These are phyloP conservation scores for Malus hybrid DNA, from an alignment of 331 rosid genomes.

Conservation along the genomic window DNA sequence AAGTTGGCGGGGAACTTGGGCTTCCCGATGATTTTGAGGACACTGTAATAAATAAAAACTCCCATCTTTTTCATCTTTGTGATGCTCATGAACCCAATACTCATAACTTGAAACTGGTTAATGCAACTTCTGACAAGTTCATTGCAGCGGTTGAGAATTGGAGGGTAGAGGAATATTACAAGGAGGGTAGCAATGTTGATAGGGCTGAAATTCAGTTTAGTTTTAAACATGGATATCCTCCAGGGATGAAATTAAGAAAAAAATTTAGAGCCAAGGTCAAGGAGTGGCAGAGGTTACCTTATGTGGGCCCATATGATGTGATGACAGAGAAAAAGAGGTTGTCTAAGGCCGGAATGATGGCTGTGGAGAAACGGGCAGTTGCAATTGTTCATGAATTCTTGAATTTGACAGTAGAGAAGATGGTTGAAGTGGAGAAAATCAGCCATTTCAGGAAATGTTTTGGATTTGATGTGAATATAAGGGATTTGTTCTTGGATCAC, in stretches of 20 bases:
- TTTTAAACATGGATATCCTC: conserved; percentile 69
- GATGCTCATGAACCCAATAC: conserved; percentile 71
- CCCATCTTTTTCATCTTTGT: conserved; percentile 52
- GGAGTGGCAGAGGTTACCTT: conserved; percentile 72
- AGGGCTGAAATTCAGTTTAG: conserved; percentile 52
- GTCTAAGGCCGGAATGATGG: conserved; percentile 40
- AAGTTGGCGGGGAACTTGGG: conserved; percentile 84
- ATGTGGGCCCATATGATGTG: conserved; percentile 69
- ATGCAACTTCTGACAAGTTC: conserved; percentile 21
- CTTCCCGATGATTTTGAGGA: conserved; percentile 94
- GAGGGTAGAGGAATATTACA: conserved; percentile 77
- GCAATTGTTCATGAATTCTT: conserved; percentile 76
- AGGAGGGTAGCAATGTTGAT: conserved; percentile 45
- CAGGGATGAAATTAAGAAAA: conserved; percentile 71
- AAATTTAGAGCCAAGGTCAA: conserved; percentile 72
- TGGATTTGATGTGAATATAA: conserved; percentile 69
- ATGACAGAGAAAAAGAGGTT: conserved; percentile 35
- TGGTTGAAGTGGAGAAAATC: conserved; percentile 92
- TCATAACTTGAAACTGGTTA: conserved; percentile 64
- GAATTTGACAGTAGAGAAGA: conserved; percentile 84
- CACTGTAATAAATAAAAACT: conserved; percentile 44
- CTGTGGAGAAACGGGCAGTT: conserved; percentile 72
- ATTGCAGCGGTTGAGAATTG: conserved; percentile 66
- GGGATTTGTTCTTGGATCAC: conserved; percentile 90
- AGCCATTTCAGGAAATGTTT: conserved; percentile 85